Conservation (phyloP, 805 yeast species). For the Ogataea neopini region DNA sequence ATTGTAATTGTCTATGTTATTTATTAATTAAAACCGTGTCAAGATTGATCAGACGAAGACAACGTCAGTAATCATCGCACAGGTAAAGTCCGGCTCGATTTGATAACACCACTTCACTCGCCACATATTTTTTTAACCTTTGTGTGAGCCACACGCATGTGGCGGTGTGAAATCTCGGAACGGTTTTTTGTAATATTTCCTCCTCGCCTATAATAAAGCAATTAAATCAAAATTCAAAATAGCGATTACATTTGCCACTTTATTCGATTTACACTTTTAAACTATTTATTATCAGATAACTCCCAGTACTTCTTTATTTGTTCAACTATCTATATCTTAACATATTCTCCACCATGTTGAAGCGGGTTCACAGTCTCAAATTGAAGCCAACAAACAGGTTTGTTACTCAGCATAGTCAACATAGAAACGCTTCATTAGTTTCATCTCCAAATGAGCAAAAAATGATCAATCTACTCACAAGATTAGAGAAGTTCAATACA, state of each 20-base stretch:
- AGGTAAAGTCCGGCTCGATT: background rate
- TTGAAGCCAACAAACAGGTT: background rate
- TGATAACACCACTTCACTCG: background rate
- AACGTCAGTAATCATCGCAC: background rate
- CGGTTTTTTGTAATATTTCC: background rate
- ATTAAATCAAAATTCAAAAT: background rate
- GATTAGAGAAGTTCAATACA: constrained; percentile 32
- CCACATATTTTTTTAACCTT: background rate
- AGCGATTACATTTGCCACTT: constrained; percentile 18
- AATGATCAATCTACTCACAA: constrained; percentile 28
- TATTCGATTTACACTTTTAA: constrained; percentile 18
- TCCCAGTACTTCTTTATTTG: constrained; percentile 6
- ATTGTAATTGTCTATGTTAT: background rate
- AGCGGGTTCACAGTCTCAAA: background rate
- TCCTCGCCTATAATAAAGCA: constrained; percentile 2
- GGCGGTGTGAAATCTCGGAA: constrained; percentile 2
- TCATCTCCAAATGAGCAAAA: constrained; percentile 32
- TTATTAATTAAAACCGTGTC: background rate
- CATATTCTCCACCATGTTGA: constrained; percentile 4
- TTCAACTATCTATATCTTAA: too few species aligned
- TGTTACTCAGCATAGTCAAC: constrained; percentile 5
- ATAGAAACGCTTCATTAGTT: constrained; percentile 31
- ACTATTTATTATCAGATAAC: too few species aligned
- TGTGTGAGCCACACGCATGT: background rate
- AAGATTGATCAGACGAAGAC: background rate